phyloP scores from a whole-genome alignment of 192 early-diverging fungal species.

The Backusella sp. region DNA sequence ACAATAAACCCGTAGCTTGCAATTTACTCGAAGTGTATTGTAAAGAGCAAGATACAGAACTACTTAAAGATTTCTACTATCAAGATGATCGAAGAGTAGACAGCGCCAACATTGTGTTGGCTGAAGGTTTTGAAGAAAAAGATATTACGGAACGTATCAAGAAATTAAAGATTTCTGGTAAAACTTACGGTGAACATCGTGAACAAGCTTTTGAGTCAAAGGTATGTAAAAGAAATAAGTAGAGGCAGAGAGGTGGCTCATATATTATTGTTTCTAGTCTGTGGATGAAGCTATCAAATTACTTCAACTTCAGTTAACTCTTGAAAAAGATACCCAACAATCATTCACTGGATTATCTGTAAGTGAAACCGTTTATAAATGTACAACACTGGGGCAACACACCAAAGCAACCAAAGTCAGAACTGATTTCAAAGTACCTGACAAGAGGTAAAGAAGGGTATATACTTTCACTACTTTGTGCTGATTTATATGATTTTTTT shows the following conservation, averaged over 20 bases:
- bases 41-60: slow-evolving; percentile 66
- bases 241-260: slow-evolving; percentile 65
- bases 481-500: background rate
- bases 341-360: slow-evolving; percentile 71
- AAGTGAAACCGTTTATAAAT: slow-evolving; percentile 84
- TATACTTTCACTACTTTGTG: background rate
- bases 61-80: slow-evolving; percentile 94
- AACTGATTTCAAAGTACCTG: slow-evolving; percentile 84
- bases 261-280: slow-evolving; percentile 44
- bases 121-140: slow-evolving; percentile 54
- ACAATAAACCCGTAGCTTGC: slow-evolving; percentile 78
- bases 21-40: slow-evolving; percentile 86
- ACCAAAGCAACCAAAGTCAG: slow-evolving; percentile 75
- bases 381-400: slow-evolving; percentile 68
- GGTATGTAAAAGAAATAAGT: slow-evolving; percentile 52
- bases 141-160: slow-evolving; percentile 60
- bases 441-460: slow-evolving; percentile 54
- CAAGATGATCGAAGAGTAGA: slow-evolving; percentile 86
- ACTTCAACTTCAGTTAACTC: slow-evolving; percentile 65
- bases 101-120: slow-evolving; percentile 53
- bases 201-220: slow-evolving; percentile 71
- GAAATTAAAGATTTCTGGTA: slow-evolving; percentile 69
- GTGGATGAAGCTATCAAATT: slow-evolving; percentile 82
- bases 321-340: slow-evolving; percentile 73
- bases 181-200: slow-evolving; percentile 75